Evolutionary conservation across 78 protist genomes (phyloP).

Genomic region (Tieghemostelium lacteum): DNA sequence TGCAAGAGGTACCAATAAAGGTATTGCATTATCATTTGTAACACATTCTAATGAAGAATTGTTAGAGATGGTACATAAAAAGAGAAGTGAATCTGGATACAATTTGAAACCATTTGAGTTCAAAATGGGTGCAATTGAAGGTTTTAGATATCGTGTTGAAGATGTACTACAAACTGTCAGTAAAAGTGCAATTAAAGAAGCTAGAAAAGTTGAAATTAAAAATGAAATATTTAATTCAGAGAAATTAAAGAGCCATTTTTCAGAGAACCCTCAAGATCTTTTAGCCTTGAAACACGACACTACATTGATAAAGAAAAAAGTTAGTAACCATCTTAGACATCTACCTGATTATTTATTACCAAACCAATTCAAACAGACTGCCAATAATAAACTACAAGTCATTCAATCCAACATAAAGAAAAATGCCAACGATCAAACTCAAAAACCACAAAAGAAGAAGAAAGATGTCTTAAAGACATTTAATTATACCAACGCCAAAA

Average conservation of each 20-base stretch:
- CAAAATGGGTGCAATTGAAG: slow-evolving; percentile 67
- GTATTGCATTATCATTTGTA: slow-evolving; percentile 84
- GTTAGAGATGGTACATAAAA: slow-evolving; percentile 12
- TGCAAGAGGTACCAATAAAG: slow-evolving; percentile 83
- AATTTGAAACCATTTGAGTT: slow-evolving; percentile 78
- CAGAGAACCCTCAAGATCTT: slow-evolving; percentile 71
- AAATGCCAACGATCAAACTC: slow-evolving; percentile 7
- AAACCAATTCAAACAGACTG: slow-evolving; percentile 27
- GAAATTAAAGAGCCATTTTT: slow-evolving; percentile 55
- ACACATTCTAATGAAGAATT: slow-evolving; percentile 11
- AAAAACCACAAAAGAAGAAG: slow-evolving; percentile 19
- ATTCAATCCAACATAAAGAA: slow-evolving; percentile 76
- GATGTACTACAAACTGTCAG: slow-evolving; percentile 67
- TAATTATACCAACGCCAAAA: not conserved
- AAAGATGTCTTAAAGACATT: slow-evolving; percentile 43
- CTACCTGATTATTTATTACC: slow-evolving; percentile 79
- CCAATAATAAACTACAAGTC: slow-evolving; percentile 21
- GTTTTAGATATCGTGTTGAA: slow-evolving; percentile 86
- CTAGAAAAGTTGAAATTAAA: slow-evolving; percentile 80
- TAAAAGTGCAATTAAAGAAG: slow-evolving; percentile 41
- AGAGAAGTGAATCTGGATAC: slow-evolving; percentile 50
- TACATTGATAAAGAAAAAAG: slow-evolving; percentile 10
- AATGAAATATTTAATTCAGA: slow-evolving; percentile 83
- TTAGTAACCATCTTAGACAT: slow-evolving; percentile 2
- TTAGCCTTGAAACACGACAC: slow-evolving; percentile 61